Conservation (phyloP, 139 green algal species). For the Diplosphaera chodatii region DNA sequence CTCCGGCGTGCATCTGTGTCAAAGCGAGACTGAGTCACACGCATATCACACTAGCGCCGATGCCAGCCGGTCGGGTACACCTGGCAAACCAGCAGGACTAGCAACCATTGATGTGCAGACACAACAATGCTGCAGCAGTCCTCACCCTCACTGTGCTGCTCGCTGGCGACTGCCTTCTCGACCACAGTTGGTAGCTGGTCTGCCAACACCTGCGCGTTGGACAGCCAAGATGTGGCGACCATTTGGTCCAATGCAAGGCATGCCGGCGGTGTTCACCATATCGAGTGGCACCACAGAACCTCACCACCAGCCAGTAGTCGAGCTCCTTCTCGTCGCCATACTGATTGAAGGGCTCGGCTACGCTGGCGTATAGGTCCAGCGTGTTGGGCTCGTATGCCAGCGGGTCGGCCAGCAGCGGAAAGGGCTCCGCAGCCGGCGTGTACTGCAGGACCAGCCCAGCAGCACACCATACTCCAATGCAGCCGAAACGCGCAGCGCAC, state of each 20-base stretch:
- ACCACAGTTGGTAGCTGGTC: constrained; percentile 62
- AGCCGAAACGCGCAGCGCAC: too few relatives aligned
- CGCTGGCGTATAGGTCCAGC: constrained; percentile 65
- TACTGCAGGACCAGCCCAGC: background rate
- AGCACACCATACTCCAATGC: too few relatives aligned
- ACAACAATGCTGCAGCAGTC: too few relatives aligned
- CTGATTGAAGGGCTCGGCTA: constrained; percentile 28
- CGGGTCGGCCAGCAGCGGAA: constrained; percentile 81
- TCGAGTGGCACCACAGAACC: too few relatives aligned
- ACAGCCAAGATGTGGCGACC: too few relatives aligned
- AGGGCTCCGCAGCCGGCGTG: constrained; percentile 47
- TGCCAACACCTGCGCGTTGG: constrained; percentile 47
- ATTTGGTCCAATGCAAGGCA: too few relatives aligned
- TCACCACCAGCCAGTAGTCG: constrained; percentile 74
- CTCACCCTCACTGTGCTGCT: constrained; percentile 10
- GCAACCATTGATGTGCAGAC: too few relatives aligned
- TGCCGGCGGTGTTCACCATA: too few relatives aligned
- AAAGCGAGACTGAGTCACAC: background rate
- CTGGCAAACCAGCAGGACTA: too few relatives aligned
- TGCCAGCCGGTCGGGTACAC: too few relatives aligned
- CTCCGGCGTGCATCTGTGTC: constrained; percentile 44
- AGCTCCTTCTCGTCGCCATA: constrained; percentile 60
- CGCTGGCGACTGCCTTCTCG: constrained; percentile 68
- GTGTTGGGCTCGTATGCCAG: constrained; percentile 85
- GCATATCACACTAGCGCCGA: too few relatives aligned